Base-by-base conservation (phyloP, 2,329 filamentous ascomycete genomes). In the Cladobotryum mycophilum region DNA sequence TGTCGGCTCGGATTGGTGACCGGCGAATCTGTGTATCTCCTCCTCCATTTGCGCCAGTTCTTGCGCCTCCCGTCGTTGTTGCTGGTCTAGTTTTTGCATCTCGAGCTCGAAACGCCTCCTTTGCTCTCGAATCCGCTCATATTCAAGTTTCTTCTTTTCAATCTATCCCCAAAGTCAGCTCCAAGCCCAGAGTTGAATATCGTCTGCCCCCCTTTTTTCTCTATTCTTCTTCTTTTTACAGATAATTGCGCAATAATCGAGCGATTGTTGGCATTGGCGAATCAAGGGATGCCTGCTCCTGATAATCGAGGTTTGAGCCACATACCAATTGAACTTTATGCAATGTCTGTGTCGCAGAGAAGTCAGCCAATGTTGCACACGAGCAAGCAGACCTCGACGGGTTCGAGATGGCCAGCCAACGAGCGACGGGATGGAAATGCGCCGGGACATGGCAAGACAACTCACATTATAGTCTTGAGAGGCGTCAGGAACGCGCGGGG, bases 121-220 rank as follows among this genome's bases (percentile, higher is more conserved):
- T 67, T 95, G 89, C 69, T 95, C 89, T 58, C 89, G 82, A 61
- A 97, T 84, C 63, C 85, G 84, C 69, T 97, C 92, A 73, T 95
- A 95, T 68, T 96, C 90, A 64, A 88, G 76, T 64, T 90, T 89
- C 72, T 96, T 96, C 72, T 93, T 93, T 68, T 96, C 91, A 65
- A 96, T 82, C 91, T 96, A 69, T 53, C 51, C 46, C 52, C 43
- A 41, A 52, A 58, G 67, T 81, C 61, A 75, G 69, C 60, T 20
- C 38, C 14, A 41, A 14, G 14, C 38, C 17, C 25, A 30, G 25
- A 30, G 25, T 30, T 30, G 25, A 30, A 30, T 30, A 30, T 6
- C 6, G 9, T 11, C 3, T 11, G 9, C 25, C 6, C 25, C 25
- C 25, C 6, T 6, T 20, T 20, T 20, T 5, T 5, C 20, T 5